Conservation (phyloP, 305 asterid species). For the Solanum hybrid region DNA sequence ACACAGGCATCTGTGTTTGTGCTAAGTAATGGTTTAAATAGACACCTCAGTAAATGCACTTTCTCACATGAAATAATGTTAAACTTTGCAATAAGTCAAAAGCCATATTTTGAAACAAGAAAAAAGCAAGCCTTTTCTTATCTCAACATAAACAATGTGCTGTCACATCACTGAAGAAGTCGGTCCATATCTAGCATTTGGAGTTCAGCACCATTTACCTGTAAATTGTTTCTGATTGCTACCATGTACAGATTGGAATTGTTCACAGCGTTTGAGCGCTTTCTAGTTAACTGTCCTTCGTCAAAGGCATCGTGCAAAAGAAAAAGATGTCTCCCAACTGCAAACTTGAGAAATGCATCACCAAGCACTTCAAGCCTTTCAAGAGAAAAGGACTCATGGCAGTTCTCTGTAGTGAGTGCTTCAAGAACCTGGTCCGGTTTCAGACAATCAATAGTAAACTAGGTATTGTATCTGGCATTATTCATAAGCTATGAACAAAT, state of each 20-base stretch:
- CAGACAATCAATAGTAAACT: conserved; percentile 17
- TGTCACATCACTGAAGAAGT: not conserved
- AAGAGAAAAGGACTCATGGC: conserved; percentile 76
- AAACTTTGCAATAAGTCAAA: not conserved
- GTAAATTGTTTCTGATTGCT: conserved; percentile 58
- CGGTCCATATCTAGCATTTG: not conserved
- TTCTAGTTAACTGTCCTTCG: conserved; percentile 92
- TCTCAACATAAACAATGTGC: not conserved
- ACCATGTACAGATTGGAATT: conserved; percentile 66
- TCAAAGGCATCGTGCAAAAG: conserved; percentile 61
- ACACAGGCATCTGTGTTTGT: not conserved
- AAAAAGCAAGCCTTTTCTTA: not conserved
- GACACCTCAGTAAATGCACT: not conserved
- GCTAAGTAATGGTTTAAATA: not conserved
- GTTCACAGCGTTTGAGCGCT: conserved; percentile 78
- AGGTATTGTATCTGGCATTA: not conserved
- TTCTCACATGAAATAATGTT: not conserved
- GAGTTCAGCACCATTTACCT: conserved; percentile 34
- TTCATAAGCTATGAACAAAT: not conserved
- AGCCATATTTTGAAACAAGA: not conserved
- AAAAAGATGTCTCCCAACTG: conserved; percentile 85
- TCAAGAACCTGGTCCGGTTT: conserved; percentile 76
- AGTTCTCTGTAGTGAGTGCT: conserved; percentile 94
- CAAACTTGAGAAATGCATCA: conserved; percentile 95
- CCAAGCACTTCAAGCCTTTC: conserved; percentile 99